Evolutionary conservation across 2,329 filamentous ascomycete species (phyloP), one percentile per base, ranked within the genome.

Genomic region (Penicillium sp.): DNA sequence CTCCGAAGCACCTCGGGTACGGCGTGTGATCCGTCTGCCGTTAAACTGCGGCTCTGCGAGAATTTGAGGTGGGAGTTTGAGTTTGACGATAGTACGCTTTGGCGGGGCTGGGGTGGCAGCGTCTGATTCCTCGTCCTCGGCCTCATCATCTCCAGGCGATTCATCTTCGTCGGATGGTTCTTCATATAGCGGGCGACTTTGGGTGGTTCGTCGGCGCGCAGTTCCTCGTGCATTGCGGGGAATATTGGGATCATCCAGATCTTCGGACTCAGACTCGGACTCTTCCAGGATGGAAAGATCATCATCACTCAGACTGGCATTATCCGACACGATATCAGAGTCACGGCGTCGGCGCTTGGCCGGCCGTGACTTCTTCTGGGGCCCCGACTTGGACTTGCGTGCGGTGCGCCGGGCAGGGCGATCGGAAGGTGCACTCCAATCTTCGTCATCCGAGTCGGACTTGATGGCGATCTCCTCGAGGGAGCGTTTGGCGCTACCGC

Each of bases 171-270:
- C 63, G 35, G 64, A 65, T 46, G 74, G 77, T 64, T 84, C 82
- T 57, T 82, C 77, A 74, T 86, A 85, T 28, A 74, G 76, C 40
- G 79, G 74, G 22, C 70, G 80, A 62, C 79, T 79, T 31, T 61
- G 59, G 10, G 80, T 78, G n/a, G 77, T 80, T 52, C 75, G 75
- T 56, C 84, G 78, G 57, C 80, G 77, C 40, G 78, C 76, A 43
- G 81, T 74, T 31, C 83, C 83, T 44, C 81, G 79, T 16, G 80
- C 79, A 60, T 84, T 84, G 51, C 78, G 74, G 61, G 81, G 79
- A 1, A 77, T 69, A 48, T 66, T 67, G 7, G 61, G 54, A 28
- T 74, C 72, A 2, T 74, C 71, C 43, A 43, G 46, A 20, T 73
- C 68, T 36, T 66, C 63, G 16, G 73, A 67, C 36, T 66, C 63